phyloP scores from a whole-genome alignment of 2,329 filamentous ascomycete species.

The Sclerotinia glacialis region DNA sequence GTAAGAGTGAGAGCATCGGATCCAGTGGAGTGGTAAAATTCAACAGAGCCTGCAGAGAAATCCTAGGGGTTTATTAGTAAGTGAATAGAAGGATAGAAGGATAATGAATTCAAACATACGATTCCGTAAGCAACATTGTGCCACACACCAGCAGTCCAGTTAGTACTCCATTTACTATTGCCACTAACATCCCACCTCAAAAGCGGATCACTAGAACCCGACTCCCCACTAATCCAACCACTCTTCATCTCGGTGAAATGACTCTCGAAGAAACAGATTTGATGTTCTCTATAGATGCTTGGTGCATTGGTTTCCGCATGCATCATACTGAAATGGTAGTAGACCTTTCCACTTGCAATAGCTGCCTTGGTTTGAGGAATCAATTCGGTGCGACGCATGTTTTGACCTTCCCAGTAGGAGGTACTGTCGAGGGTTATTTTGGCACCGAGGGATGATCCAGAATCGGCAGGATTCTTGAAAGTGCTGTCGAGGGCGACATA shows the following conservation, averaged over 20 bases:
- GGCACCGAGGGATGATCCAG: conserved; percentile 58
- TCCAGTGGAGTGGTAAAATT: conserved; percentile 69
- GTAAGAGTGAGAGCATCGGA: conserved; percentile 54
- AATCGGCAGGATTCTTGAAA: conserved; percentile 54
- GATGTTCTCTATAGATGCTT: conserved; percentile 62
- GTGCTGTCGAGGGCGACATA: conserved; percentile 48
- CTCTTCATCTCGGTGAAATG: conserved; percentile 75
- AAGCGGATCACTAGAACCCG: conserved; percentile 49
- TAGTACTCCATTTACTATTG: conserved; percentile 59
- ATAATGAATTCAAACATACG: conserved; percentile 37
- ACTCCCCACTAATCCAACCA: conserved; percentile 55
- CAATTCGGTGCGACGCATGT: conserved; percentile 70
- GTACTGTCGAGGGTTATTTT: conserved; percentile 64
- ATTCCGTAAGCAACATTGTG: conserved; percentile 75
- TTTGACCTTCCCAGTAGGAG: conserved; percentile 69
- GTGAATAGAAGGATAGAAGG: not conserved
- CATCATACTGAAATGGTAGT: conserved; percentile 71
- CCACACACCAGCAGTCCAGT: conserved; percentile 52
- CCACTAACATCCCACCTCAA: conserved; percentile 64
- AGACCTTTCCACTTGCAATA: conserved; percentile 64
- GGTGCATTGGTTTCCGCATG: conserved; percentile 58
- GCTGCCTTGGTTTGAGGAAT: conserved; percentile 67
- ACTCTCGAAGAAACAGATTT: conserved; percentile 61
- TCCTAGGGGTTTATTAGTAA: conserved; percentile 41
- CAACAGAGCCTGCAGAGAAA: conserved; percentile 60